These are phyloP conservation scores for Diutina catenulata DNA, from an alignment of 1,139 yeast genomes.

Conservation along the genomic window DNA sequence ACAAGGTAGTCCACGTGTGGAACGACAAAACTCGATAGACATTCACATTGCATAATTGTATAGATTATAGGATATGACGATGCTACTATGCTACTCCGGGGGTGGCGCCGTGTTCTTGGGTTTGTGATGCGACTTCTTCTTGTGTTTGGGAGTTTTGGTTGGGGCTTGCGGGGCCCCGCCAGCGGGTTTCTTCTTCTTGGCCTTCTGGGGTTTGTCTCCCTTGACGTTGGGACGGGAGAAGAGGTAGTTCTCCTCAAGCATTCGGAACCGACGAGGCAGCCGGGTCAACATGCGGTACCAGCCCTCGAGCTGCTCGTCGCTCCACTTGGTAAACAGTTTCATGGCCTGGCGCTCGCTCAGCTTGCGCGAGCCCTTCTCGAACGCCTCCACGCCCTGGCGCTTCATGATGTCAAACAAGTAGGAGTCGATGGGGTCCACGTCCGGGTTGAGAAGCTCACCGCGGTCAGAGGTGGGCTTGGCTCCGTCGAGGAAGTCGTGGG, in stretches of 20 bases:
- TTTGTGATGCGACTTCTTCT: conserved; percentile 4
- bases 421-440: conserved; percentile 28
- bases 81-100: too few species aligned
- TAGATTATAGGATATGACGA: neutral
- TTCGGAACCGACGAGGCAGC: conserved; percentile 47
- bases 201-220: neutral
- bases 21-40: neutral
- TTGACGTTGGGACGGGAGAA: neutral
- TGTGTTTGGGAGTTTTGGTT: conserved; percentile 1
- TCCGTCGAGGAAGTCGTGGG: conserved; percentile 7
- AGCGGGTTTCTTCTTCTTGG: too few species aligned
- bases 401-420: conserved; percentile 47
- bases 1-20: conserved; percentile 73
- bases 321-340: conserved; percentile 48
- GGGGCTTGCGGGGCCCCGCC: neutral
- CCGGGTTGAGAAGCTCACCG: conserved; percentile 6
- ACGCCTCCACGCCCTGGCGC: conserved; percentile 33
- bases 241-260: conserved; percentile 47
- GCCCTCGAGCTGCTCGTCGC: conserved; percentile 87
- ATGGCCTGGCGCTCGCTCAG: conserved; percentile 39
- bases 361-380: conserved; percentile 42
- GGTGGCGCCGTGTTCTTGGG: neutral
- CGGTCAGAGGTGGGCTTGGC: neutral
- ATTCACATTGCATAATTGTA: neutral
- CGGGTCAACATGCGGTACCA: conserved; percentile 73